Conservation (phyloP, 176 grass and related monocot species). For the Triticum urartu region DNA sequence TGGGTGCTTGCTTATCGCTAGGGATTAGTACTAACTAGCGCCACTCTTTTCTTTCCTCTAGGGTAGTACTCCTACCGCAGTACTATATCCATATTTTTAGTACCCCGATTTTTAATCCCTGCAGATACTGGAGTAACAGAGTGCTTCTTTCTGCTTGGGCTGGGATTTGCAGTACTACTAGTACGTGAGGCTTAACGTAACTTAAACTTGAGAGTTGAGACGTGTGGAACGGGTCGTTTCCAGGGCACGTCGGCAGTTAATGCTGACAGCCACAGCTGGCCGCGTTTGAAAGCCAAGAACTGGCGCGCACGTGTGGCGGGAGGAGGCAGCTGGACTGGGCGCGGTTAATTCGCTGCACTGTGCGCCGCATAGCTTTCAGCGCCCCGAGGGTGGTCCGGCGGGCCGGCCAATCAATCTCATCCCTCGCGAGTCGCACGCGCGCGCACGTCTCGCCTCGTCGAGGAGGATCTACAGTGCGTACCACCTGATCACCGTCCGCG, state of each 20-base stretch:
- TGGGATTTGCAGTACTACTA: too few species aligned
- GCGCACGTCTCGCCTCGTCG: background rate
- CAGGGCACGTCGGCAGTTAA: background rate
- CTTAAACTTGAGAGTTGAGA: background rate
- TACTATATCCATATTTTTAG: background rate
- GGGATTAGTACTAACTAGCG: background rate
- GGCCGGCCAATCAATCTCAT: background rate
- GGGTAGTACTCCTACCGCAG: background rate
- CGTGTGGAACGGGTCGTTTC: background rate
- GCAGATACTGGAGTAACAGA: background rate
- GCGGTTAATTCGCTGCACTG: background rate
- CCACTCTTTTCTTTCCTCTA: background rate
- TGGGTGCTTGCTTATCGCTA: background rate
- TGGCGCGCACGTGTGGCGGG: constrained; percentile 23
- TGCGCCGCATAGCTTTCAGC: constrained; percentile 33
- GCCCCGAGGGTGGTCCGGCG: background rate
- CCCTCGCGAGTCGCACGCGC: background rate
- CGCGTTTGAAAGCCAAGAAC: constrained; percentile 7
- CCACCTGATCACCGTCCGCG: too few species aligned
- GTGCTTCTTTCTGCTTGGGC: too few species aligned
- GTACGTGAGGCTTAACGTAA: too few species aligned
- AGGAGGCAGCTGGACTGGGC: background rate
- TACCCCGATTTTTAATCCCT: background rate
- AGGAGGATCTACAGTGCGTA: background rate
- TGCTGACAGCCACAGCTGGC: background rate